Base-by-base conservation (phyloP, 371 early-diverging fungal genomes). In the Mortierella sp. region DNA sequence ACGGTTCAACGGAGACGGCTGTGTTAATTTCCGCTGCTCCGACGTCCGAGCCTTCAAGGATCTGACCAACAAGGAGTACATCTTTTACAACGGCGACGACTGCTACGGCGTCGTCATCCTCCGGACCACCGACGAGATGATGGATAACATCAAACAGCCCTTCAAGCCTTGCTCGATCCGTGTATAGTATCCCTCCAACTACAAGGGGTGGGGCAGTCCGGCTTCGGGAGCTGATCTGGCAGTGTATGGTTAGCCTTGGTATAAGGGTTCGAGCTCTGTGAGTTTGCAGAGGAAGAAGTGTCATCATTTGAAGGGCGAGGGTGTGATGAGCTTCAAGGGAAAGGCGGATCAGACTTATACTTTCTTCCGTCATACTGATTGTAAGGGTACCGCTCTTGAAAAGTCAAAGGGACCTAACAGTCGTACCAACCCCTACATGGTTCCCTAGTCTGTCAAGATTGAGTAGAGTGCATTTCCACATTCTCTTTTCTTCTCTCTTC, bases 1-100 rank as follows among this genome's bases (percentile, higher is more conserved):
- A 37, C 73, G 73, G 24, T 72, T 77, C 73, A 77, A 77, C n/a
- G 73, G 72, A 11, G 73, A 72, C 28, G 72, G 72, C 10, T 72
- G 73, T 51, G 51, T 72, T 43, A 77, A 77, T 67, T 54, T 77
- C 50, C 43, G 13, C 13, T 77, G 78, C 34, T 6, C 16, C 51
- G 59, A 72, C 24, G 53, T 77, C 44, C 69, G 44, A 11, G 64
- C 59, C 28, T 67, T 64, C 55, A 61, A 72, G 54, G 78, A 67
- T 4, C 67, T 72, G 19, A 50, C 61, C 28, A 28, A 64, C 73
- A 77, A 64, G 44, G 78, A 72, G 40, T 72, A 72, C 44, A 78
- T 54, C 55, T 78, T 72, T 73, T 78, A 78, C 53, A 67, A 78
- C 24, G 46, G 54, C 16, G 69, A 28, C 19, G 69, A 67, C 50